Evolutionary conservation across 257 asterid species (phyloP).

Genomic region (Euphrasia confusa): DNA sequence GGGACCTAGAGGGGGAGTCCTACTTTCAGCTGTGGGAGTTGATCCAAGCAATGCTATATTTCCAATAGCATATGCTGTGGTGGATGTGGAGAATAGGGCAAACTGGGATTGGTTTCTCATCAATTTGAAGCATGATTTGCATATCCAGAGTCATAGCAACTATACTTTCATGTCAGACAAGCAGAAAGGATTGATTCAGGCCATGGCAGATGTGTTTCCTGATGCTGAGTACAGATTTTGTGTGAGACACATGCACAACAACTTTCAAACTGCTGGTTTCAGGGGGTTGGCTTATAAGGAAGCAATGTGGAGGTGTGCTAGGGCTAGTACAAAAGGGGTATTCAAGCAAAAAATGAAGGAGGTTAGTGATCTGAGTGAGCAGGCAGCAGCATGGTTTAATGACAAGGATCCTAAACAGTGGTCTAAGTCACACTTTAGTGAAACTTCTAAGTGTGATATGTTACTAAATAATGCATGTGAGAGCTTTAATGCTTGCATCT

Average conservation of each 20-base stretch:
- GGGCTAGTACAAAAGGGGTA: too few relatives aligned
- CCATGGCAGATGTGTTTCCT: not conserved
- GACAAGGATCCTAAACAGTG: not conserved
- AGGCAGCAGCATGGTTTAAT: not conserved
- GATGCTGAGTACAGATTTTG: not conserved
- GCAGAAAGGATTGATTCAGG: too few relatives aligned
- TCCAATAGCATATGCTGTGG: too few relatives aligned
- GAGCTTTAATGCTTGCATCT: not conserved
- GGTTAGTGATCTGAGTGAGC: not conserved
- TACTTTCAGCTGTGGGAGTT: too few relatives aligned
- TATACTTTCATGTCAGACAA: too few relatives aligned
- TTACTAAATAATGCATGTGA: not conserved
- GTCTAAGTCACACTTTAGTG: not conserved
- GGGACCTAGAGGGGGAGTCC: too few relatives aligned
- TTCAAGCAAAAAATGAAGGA: not conserved
- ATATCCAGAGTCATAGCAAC: too few relatives aligned
- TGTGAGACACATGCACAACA: not conserved
- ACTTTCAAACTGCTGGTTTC: not conserved
- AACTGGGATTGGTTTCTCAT: too few relatives aligned
- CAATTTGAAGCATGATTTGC: too few relatives aligned
- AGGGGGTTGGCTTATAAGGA: not conserved
- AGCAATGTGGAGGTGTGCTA: not conserved
- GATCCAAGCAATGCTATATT: too few relatives aligned
- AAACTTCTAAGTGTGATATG: not conserved
- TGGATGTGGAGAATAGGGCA: too few relatives aligned